Evolutionary conservation across 345 rosid genomes (phyloP).

Genomic region (Pseudoturritis turrita): DNA sequence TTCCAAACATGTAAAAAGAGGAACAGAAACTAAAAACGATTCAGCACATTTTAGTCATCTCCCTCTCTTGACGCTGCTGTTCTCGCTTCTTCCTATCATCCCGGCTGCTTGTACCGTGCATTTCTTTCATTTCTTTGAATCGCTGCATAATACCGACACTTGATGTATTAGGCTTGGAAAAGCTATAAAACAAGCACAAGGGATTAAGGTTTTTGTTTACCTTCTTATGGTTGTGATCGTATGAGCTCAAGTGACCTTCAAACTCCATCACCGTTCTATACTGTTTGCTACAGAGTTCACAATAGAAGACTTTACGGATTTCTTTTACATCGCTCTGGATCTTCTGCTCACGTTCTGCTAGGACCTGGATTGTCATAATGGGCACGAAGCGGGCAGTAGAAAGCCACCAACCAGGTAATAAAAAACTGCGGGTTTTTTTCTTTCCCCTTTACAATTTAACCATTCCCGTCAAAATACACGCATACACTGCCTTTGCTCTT

Average conservation of each 20-base stretch:
- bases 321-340: constrained; percentile 95
- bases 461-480: constrained; percentile 71
- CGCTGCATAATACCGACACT: constrained; percentile 44
- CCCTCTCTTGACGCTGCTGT: constrained; percentile 82
- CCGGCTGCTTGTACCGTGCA: constrained; percentile 82
- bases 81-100: constrained; percentile 91
- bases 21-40: constrained; percentile 26
- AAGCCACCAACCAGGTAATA: constrained; percentile 99
- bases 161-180: background rate
- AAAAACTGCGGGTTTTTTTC: constrained; percentile 60
- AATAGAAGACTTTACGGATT: constrained; percentile 80
- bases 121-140: constrained; percentile 93
- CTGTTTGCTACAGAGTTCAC: constrained; percentile 97
- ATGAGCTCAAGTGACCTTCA: constrained; percentile 92
- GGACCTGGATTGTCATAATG: constrained; percentile 99
- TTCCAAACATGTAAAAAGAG: background rate
- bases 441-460: constrained; percentile 60
- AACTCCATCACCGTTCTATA: constrained; percentile 96
- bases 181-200: background rate
- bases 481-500: constrained; percentile 80
- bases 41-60: constrained; percentile 80
- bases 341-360: constrained; percentile 99
- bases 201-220: constrained; percentile 30
- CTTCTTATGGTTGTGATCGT: constrained; percentile 99
- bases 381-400: constrained; percentile 99